phyloP scores from a whole-genome alignment of 805 yeast species.

The Monosporozyma solicola region DNA sequence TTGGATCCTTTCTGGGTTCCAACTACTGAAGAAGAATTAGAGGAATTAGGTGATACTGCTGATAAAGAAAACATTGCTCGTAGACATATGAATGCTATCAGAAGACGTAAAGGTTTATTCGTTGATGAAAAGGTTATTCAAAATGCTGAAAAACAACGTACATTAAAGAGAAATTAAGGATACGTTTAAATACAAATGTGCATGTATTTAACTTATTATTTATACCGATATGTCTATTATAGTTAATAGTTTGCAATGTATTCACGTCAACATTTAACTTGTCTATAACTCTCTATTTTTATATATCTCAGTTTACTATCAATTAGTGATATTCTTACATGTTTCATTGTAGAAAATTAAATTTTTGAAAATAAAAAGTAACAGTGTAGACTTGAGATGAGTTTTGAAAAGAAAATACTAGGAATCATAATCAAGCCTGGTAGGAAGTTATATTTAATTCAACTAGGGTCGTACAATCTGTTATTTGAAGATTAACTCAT shows the following conservation, averaged over 20 bases:
- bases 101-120: constrained; percentile 81
- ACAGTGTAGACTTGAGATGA: background rate
- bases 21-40: constrained; percentile 91
- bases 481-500: background rate
- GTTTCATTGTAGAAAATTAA: background rate
- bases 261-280: background rate
- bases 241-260: background rate
- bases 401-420: background rate
- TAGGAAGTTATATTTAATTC: background rate
- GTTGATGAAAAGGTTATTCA: constrained; percentile 85
- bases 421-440: background rate
- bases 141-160: constrained; percentile 91
- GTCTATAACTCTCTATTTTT: background rate
- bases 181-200: background rate
- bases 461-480: background rate
- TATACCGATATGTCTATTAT: background rate
- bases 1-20: constrained; percentile 99
- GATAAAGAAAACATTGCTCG: constrained; percentile 89
- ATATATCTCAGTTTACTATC: background rate
- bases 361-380: background rate
- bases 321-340: background rate
- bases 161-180: constrained; percentile 56
- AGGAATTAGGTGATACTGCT: constrained; percentile 85
- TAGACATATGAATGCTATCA: constrained; percentile 69
- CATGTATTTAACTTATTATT: background rate